A percentile compares a stretch with the other conserved stretches of the same genome.
These are phyloP conservation scores for Aspergillus ruber DNA, from an alignment of 2,329 filamentous ascomycete genomes.

Conservation along the genomic window DNA sequence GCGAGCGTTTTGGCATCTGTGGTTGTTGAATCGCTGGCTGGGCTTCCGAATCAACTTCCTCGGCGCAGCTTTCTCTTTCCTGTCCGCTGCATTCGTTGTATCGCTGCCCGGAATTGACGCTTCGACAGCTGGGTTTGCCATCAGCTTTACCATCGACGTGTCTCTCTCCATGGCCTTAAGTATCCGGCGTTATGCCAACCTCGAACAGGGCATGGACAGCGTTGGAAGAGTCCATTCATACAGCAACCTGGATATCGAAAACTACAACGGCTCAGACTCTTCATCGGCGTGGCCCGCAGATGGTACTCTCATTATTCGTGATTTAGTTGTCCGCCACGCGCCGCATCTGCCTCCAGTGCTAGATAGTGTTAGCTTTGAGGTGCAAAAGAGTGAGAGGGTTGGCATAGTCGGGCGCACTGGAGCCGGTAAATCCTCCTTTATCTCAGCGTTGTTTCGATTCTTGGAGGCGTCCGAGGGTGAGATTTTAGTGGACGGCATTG, in stretches of 20 bases:
- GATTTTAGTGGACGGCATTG: slow-evolving; percentile 65
- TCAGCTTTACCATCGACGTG: slow-evolving; percentile 68
- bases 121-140: slow-evolving; percentile 66
- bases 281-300: slow-evolving; percentile 69
- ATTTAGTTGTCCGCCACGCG: slow-evolving; percentile 66
- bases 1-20: slow-evolving; percentile 60
- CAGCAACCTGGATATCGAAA: slow-evolving; percentile 60
- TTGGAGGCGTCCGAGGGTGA: slow-evolving; percentile 61
- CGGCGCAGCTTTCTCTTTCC: slow-evolving; percentile 60
- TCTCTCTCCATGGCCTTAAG: slow-evolving; percentile 58
- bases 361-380: slow-evolving; percentile 60
- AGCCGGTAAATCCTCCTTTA: slow-evolving; percentile 70
- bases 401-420: slow-evolving; percentile 75
- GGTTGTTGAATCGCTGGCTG: slow-evolving; percentile 71
- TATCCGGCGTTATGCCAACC: slow-evolving; percentile 60
- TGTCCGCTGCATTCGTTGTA: slow-evolving; percentile 61
- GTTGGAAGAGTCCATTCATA: slow-evolving; percentile 72
- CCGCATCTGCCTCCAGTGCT: slow-evolving; percentile 63
- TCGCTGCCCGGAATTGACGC: slow-evolving; percentile 57
- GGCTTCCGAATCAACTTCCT: slow-evolving; percentile 63
- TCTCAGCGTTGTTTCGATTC: slow-evolving; percentile 71
- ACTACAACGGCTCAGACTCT: slow-evolving; percentile 55
- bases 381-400: slow-evolving; percentile 59
- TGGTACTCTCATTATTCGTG: slow-evolving; percentile 63
- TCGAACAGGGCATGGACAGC: slow-evolving; percentile 72